Evolutionary conservation across 768 basidiomycete genomes (phyloP).

Genomic region (Steccherinum ochraceum): DNA sequence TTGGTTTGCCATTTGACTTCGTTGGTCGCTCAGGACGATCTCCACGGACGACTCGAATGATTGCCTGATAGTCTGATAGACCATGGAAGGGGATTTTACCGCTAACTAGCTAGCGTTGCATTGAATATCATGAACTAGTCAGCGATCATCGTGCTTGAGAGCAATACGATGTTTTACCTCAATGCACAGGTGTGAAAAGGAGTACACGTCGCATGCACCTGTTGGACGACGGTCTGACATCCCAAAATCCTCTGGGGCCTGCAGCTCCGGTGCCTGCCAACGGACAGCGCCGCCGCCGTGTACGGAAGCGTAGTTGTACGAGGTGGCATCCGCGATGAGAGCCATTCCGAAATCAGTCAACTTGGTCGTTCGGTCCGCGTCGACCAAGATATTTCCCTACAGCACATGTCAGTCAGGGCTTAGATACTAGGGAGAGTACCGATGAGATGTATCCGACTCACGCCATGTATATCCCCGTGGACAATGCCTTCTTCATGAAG

Average conservation of each 20-base stretch:
- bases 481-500: slow-evolving; percentile 2
- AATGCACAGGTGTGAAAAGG: slow-evolving; percentile 2
- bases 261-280: slow-evolving; percentile 5
- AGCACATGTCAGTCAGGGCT: background rate
- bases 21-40: background rate
- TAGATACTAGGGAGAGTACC: background rate
- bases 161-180: slow-evolving; percentile 5
- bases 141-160: too few species aligned
- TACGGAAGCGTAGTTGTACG: too few species aligned
- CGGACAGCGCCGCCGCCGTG: background rate
- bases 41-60: background rate
- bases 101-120: too few species aligned
- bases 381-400: slow-evolving; percentile 6
- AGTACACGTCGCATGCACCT: slow-evolving; percentile 1
- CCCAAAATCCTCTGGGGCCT: slow-evolving; percentile 1
- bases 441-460: background rate
- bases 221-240: background rate
- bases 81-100: background rate
- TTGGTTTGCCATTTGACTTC: too few species aligned
- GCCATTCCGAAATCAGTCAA: slow-evolving; percentile 3
- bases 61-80: background rate
- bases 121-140: too few species aligned
- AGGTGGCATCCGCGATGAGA: too few species aligned
- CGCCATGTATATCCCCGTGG: slow-evolving; percentile 3
- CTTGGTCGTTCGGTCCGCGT: background rate